Base-by-base conservation (phyloP, 2,329 filamentous ascomycete genomes). In the Colletotrichum navitas region DNA sequence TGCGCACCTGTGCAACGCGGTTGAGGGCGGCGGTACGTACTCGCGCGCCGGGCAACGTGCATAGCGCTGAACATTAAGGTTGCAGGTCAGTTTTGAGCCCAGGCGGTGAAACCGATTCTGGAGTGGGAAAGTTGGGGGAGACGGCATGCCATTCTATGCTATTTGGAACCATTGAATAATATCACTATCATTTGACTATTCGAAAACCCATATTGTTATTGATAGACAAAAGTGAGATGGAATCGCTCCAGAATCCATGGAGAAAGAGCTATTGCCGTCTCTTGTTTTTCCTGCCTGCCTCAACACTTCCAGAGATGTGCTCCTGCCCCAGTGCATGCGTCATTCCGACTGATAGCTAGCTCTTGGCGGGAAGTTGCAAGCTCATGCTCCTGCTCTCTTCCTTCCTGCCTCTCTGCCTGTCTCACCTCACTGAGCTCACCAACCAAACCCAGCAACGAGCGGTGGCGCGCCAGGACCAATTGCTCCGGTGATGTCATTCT, bases 401-500 rank as follows among this genome's bases (percentile, higher is more conserved):
- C 18, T 54, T 36, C 32, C 55, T 43, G 56, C 47, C 26, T 55
- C 34, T 59, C 34, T 59, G 62, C 36, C 52, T 69, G 59, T 68
- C 59, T 63, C 51, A 63, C 32, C 59, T 63, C 51, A 63, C 32
- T 52, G 55, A 39, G 52, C 47, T 36, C 51, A 58, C 51, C 63
- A 58, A 62, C 56, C 56, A n/a, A 60, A 32, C 56, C 56, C 26
- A 60, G 29, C 32, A 51, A 56, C 26, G 32, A 24, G 24, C 24
- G 39, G 49, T 39, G 43, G 51, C 47, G 45, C 59, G 18, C 51
- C 24, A 73, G 73, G 73, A 74, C 62, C 69, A 69, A 74, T 60
- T 62, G 73, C 73, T 74, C 73, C 73, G 73, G 72, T 74, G 73
- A 74, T 74, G 73, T 74, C 73, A 74, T 74, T 55, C 61, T 71